Base-by-base conservation (phyloP, 169 alveolate genomes). In the Cryptosporidium tyzzeri region DNA sequence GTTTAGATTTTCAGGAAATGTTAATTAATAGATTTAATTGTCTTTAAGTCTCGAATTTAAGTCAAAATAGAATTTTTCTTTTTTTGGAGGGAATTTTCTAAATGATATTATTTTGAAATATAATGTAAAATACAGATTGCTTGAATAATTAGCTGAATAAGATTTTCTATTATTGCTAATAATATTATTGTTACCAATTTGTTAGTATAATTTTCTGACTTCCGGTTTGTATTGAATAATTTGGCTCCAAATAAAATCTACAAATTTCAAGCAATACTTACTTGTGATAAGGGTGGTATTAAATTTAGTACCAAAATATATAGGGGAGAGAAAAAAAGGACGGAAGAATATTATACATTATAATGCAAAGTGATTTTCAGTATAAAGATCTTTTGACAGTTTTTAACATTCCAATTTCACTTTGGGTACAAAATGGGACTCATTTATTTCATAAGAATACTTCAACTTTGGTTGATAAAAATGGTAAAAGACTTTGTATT, bases 401-500 rank as follows among this genome's bases (percentile, higher is more conserved):
- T 29, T 26, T 23, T 48, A 70, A 44, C 33, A 70, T 70, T 9
- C 84, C 84, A 50, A 48, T 70, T 26, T 70, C 84, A 7, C 45
- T 70, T 21, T 70, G 67, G 62, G 48, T 44, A n/a, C 69, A 48
- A 45, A 51, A 70, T 48, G 67, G 58, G 21, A 70, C 31, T 2
- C 84, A 70, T 37, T 50, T 70, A 23, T 70, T 70, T 50, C 84
- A 70, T 26, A 70, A 70, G 58, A 70, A 70, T 50, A 29, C 58
- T 58, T 55, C 23, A 41, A 51, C 45, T 10, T 12, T 73, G n/a
- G 48, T 39, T 12, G 86, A 73, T 37, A 73, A 33, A 58, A 55
- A 18, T 16, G 86, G 86, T 12, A 55, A 35, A 39, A 26, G 31
- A 23, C 55, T 73, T 21, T 73, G 86, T 73, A 73, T 59, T 8